Evolutionary conservation across 176 grass and related monocot species (phyloP).

Genomic region (Puya raimondii): DNA sequence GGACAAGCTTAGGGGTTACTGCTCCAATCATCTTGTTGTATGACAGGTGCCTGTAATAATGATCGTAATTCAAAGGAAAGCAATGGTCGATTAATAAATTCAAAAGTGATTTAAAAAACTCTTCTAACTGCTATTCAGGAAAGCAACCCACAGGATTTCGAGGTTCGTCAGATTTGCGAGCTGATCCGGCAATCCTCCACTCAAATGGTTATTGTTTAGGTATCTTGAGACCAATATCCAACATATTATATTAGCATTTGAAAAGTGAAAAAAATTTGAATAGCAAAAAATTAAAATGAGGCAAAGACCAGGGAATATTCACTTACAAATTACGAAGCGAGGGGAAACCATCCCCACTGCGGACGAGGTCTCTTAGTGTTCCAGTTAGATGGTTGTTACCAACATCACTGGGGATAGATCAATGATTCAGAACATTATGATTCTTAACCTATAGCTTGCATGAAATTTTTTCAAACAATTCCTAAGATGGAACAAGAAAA

Average conservation of each 20-base stretch:
- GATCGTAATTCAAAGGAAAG: background rate
- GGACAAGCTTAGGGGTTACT: slow-evolving; percentile 62
- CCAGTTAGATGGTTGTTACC: slow-evolving; percentile 74
- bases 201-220: slow-evolving; percentile 79
- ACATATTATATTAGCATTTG: too few relatives aligned
- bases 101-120: background rate
- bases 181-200: slow-evolving; percentile 78
- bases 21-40: slow-evolving; percentile 81
- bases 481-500: too few relatives aligned
- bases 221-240: slow-evolving; percentile 39
- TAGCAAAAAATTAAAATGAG: background rate
- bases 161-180: slow-evolving; percentile 88
- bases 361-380: slow-evolving; percentile 69
- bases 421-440: background rate
- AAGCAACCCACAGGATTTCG: slow-evolving; percentile 68
- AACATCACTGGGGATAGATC: slow-evolving; percentile 51
- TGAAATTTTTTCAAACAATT: too few relatives aligned
- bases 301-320: background rate
- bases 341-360: slow-evolving; percentile 72
- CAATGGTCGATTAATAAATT: background rate
- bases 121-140: background rate
- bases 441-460: too few relatives aligned
- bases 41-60: slow-evolving; percentile 57
- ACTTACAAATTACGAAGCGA: slow-evolving; percentile 87
- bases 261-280: too few relatives aligned